These are phyloP conservation scores for Aspergillus pseudonomiae DNA, from an alignment of 2,329 filamentous ascomycete species.

Conservation along the genomic window DNA sequence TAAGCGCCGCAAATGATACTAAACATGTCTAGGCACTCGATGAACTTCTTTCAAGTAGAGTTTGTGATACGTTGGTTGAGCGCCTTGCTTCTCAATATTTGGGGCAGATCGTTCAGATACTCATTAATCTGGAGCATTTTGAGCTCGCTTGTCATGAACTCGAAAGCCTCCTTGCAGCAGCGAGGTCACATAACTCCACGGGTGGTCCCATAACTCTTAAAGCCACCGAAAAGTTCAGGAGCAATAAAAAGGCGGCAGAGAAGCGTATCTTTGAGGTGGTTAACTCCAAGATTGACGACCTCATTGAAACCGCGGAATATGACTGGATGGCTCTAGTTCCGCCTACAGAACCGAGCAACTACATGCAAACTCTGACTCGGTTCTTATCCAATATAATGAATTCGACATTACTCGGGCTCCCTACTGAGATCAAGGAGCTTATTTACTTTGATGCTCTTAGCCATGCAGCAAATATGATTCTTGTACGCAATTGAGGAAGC, in stretches of 20 bases:
- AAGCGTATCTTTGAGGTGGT: constrained; percentile 98
- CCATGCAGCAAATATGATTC: constrained; percentile 83
- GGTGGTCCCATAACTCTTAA: constrained; percentile 77
- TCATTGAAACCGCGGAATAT: constrained; percentile 96
- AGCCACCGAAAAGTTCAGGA: constrained; percentile 83
- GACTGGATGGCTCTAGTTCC: constrained; percentile 73
- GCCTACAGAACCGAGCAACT: constrained; percentile 77
- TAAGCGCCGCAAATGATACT: constrained; percentile 9
- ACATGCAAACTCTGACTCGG: constrained; percentile 91
- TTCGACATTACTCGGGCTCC: constrained; percentile 88
- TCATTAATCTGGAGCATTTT: constrained; percentile 97
- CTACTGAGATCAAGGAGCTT: constrained; percentile 92
- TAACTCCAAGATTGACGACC: constrained; percentile 97
- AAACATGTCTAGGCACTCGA: constrained; percentile 71
- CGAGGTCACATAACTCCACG: constrained; percentile 76
- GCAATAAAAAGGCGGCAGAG: constrained; percentile 92
- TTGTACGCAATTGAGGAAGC: constrained; percentile 57
- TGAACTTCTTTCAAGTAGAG: constrained; percentile 87
- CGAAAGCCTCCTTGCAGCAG: constrained; percentile 81
- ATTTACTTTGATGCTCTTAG: constrained; percentile 97
- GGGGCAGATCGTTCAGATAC: constrained; percentile 96
- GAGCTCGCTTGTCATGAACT: constrained; percentile 90
- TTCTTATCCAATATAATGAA: constrained; percentile 97
- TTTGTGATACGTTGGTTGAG: constrained; percentile 87
- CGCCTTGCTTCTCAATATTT: constrained; percentile 89